Evolutionary conservation across 2,329 filamentous ascomycete species (phyloP).

Genomic region (Cadophora sp.): DNA sequence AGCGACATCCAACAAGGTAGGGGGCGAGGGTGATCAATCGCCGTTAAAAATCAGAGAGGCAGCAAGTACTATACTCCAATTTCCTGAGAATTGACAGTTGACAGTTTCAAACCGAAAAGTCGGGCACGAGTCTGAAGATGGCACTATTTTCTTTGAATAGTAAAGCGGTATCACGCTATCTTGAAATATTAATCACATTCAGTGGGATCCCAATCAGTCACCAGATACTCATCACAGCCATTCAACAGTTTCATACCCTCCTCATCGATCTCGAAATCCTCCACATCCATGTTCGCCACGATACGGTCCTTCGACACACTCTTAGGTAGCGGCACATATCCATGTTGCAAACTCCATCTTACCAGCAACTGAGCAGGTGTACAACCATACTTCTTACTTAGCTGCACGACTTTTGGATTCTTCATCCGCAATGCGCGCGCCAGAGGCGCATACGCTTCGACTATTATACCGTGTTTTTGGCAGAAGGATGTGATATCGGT

Average conservation of each 20-base stretch:
- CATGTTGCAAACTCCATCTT: constrained; percentile 79
- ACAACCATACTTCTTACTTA: constrained; percentile 73
- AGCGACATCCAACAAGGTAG: no score
- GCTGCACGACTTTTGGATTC: constrained; percentile 65
- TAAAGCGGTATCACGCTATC: background rate
- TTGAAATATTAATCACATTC: constrained; percentile 43
- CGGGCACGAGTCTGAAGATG: background rate
- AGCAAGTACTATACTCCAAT: no score
- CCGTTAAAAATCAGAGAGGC: no score
- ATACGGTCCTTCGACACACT: constrained; percentile 69
- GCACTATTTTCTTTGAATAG: background rate
- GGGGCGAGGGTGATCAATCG: no score
- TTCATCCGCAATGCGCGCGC: constrained; percentile 74
- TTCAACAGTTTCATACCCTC: constrained; percentile 70
- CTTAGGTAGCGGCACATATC: constrained; percentile 77
- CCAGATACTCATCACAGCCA: constrained; percentile 72
- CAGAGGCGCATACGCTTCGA: constrained; percentile 83
- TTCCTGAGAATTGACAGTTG: no score
- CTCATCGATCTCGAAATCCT: constrained; percentile 64
- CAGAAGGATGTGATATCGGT: constrained; percentile 71
- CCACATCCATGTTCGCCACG: constrained; percentile 67
- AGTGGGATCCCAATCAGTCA: constrained; percentile 70
- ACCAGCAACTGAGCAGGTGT: constrained; percentile 78
- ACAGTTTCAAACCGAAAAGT: no score
- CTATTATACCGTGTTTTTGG: constrained; percentile 67